Evolutionary conservation across 371 early-diverging fungal species (phyloP), one percentile per base, ranked within the genome.

Genomic region (Blakeslea trispora): DNA sequence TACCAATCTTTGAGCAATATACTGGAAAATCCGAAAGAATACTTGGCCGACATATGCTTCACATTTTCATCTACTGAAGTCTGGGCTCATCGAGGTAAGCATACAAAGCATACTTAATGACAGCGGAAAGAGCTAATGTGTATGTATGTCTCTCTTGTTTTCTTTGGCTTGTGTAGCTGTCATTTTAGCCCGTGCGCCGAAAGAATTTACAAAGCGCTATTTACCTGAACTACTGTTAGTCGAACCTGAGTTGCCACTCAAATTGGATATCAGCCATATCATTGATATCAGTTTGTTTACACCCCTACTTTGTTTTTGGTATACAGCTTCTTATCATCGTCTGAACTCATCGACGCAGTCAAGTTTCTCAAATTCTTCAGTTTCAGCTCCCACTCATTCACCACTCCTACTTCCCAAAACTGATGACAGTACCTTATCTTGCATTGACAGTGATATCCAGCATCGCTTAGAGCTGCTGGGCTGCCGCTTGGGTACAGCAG

Each of bases 41-140:
- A 75, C 47, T 55, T 71, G 21, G 73, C 75, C 34, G 79, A 78
- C 55, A 66, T 78, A 17, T 68, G 64, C 34, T 72, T 78, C 47
- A 55, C 48, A 34, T 71, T 62, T 62, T 56, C 61, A 19, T 50
- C 53, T 7, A 45, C 45, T 22, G 63, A 68, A 50, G 55, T 72
- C 11, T 71, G 68, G 69, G 79, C 79, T 17, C 79, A 78, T 55
- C 49, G 66, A 71, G 79, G 79, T 78, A 57, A 34, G 31, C 10
- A 40, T 19, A 40, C 3, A 19, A 46, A 18, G 23, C 1, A 47
- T 23, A n/a, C n/a, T n/a, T n/a, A n/a, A n/a, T n/a, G n/a, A n/a
- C n/a, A n/a, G n/a, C n/a, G n/a, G n/a, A n/a, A n/a, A n/a, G n/a
- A n/a, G n/a, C 28, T 28, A 28, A 28, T 7, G 28, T 7, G 28